Conservation (phyloP, 805 yeast species). For the Kodamaea restingae region DNA sequence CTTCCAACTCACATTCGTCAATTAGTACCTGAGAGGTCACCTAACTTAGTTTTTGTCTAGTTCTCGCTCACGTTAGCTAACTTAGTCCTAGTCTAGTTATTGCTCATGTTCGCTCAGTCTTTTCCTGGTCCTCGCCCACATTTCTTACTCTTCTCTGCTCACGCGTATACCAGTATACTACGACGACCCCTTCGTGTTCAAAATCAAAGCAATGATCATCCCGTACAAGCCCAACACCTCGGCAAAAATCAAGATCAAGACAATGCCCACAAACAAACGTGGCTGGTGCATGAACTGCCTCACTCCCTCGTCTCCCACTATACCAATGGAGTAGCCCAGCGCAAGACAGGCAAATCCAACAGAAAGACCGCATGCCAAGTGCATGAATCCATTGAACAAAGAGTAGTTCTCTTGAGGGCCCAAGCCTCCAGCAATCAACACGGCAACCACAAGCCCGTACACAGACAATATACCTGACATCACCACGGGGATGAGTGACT, state of each 20-base stretch:
- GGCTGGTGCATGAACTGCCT: conserved; percentile 87
- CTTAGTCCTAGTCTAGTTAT: no score
- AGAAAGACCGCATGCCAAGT: conserved; percentile 88
- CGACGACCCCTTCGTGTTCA: conserved; percentile 89
- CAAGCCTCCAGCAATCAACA: conserved; percentile 86
- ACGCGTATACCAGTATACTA: no score
- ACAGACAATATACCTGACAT: conserved; percentile 97
- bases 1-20: no score
- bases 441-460: conserved; percentile 95
- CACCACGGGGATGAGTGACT: conserved; percentile 91
- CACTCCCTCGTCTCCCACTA: conserved; percentile 92
- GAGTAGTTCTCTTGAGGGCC: conserved; percentile 78
- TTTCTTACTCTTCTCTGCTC: no score
- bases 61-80: no score
- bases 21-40: no score
- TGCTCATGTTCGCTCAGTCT: no score
- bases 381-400: conserved; percentile 95
- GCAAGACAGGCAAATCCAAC: conserved; percentile 97
- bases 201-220: conserved; percentile 88
- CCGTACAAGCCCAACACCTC: conserved; percentile 91
- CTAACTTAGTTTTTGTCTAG: no score
- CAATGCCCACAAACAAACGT: conserved; percentile 83
- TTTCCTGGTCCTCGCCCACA: no score
- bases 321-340: conserved; percentile 94
- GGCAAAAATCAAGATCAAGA: conserved; percentile 82